phyloP scores from a whole-genome alignment of 2,329 filamentous ascomycete genomes.

The Exutisphaerella laricina region DNA sequence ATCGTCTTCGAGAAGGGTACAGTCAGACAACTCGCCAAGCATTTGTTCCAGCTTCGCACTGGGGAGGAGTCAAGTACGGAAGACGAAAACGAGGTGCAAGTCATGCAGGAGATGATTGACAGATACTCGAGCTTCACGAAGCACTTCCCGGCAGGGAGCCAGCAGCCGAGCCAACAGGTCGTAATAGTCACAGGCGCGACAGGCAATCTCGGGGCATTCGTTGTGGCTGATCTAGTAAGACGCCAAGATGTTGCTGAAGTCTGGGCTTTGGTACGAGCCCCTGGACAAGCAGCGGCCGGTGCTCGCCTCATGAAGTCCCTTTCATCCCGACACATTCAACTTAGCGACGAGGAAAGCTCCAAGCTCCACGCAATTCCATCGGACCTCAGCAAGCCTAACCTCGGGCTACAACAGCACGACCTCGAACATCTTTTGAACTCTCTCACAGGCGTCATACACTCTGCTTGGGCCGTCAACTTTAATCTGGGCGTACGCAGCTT shows the following conservation, averaged over 20 bases:
- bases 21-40: slow-evolving; percentile 41
- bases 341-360: slow-evolving; percentile 24
- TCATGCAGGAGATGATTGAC: slow-evolving; percentile 45
- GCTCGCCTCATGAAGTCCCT: slow-evolving; percentile 36
- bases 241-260: slow-evolving; percentile 35
- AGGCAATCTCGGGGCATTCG: slow-evolving; percentile 58
- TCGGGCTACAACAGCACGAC: slow-evolving; percentile 24
- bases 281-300: slow-evolving; percentile 31
- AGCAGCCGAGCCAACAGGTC: slow-evolving; percentile 18
- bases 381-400: slow-evolving; percentile 22
- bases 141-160: slow-evolving; percentile 18
- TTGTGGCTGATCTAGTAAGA: slow-evolving; percentile 39
- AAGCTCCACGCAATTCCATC: slow-evolving; percentile 24
- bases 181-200: slow-evolving; percentile 58
- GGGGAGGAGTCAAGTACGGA: slow-evolving; percentile 30
- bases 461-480: slow-evolving; percentile 38
- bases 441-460: slow-evolving; percentile 33
- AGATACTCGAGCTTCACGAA: slow-evolving; percentile 39
- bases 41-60: slow-evolving; percentile 41
- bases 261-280: slow-evolving; percentile 50
- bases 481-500: slow-evolving; percentile 33
- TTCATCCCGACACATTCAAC: slow-evolving; percentile 33
- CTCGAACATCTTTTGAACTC: slow-evolving; percentile 21
- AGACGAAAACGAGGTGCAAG: slow-evolving; percentile 35
- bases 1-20: slow-evolving; percentile 56